These are phyloP conservation scores for Hyphopichia wangnamkhiaoensis DNA, from an alignment of 1,139 yeast genomes.

Conservation along the genomic window DNA sequence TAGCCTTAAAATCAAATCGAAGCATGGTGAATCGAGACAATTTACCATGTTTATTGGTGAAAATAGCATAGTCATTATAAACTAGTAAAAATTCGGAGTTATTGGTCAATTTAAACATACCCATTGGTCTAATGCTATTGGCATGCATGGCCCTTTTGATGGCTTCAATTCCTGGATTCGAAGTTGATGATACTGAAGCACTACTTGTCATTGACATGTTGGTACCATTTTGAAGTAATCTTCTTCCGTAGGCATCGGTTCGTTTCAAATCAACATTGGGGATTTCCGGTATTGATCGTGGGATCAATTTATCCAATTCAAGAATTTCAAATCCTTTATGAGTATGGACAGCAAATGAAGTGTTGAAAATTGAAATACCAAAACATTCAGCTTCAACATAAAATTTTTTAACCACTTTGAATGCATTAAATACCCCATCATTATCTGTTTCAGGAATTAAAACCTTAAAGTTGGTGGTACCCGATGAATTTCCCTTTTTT, in stretches of 20 bases:
- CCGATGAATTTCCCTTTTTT: conserved; percentile 46
- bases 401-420: conserved; percentile 51
- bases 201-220: conserved; percentile 2
- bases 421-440: conserved; percentile 49
- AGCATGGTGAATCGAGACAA: conserved; percentile 58
- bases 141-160: conserved; percentile 36
- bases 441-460: conserved; percentile 51
- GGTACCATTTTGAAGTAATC: conserved; percentile 10
- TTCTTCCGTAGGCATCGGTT: conserved; percentile 35
- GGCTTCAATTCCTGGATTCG: conserved; percentile 27
- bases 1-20: conserved; percentile 64
- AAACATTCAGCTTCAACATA: conserved; percentile 54
- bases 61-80: conserved; percentile 73
- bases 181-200: conserved; percentile 7
- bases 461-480: conserved; percentile 53
- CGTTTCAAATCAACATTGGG: conserved; percentile 27
- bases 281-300: conserved; percentile 56
- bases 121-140: conserved; percentile 52
- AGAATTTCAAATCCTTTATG: conserved; percentile 69
- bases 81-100: conserved; percentile 60
- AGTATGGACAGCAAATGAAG: conserved; percentile 66
- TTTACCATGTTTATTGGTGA: conserved; percentile 66
- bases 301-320: conserved; percentile 58
- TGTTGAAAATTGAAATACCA: conserved; percentile 59
- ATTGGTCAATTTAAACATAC: conserved; percentile 60